Conservation (phyloP, 371 early-diverging fungal genomes). For the Mortierella sp. region DNA sequence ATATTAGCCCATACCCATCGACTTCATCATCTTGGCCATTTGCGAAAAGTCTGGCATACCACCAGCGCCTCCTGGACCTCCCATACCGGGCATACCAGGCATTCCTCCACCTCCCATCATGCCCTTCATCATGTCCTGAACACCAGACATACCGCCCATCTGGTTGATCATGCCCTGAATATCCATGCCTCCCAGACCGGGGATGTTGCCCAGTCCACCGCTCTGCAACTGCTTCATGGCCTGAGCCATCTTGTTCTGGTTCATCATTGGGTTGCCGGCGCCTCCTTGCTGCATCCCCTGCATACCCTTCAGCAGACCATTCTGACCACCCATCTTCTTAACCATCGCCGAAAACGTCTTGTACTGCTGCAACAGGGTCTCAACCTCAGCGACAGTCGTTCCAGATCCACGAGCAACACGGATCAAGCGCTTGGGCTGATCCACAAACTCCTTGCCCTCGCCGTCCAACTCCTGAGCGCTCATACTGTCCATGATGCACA, state of each 20-base stretch:
- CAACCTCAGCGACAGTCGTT: constrained; percentile 87
- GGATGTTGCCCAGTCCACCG: constrained; percentile 46
- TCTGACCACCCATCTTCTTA: constrained; percentile 97
- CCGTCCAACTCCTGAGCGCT: constrained; percentile 94
- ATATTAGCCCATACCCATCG: constrained; percentile 56
- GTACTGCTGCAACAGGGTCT: constrained; percentile 88
- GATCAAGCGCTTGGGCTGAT: constrained; percentile 82
- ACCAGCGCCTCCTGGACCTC: constrained; percentile 60
- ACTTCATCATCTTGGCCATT: constrained; percentile 77
- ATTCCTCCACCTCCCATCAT: constrained; percentile 77
- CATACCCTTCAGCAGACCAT: constrained; percentile 84
- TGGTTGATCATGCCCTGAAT: constrained; percentile 83
- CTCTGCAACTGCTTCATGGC: constrained; percentile 80
- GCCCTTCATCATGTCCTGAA: constrained; percentile 86
- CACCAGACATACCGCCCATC: constrained; percentile 84
- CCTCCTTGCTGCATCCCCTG: constrained; percentile 57
- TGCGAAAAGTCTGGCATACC: constrained; percentile 76
- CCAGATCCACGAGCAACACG: constrained; percentile 97
- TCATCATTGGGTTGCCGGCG: constrained; percentile 63
- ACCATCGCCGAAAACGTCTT: constrained; percentile 92
- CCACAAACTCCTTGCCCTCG: constrained; percentile 90
- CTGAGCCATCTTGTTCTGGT: constrained; percentile 69
- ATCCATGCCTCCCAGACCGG: constrained; percentile 66
- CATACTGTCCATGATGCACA: constrained; percentile 99
- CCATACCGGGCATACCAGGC: constrained; percentile 60